Evolutionary conservation across 345 rosid species (phyloP).

Genomic region (Arabis hirsuta): DNA sequence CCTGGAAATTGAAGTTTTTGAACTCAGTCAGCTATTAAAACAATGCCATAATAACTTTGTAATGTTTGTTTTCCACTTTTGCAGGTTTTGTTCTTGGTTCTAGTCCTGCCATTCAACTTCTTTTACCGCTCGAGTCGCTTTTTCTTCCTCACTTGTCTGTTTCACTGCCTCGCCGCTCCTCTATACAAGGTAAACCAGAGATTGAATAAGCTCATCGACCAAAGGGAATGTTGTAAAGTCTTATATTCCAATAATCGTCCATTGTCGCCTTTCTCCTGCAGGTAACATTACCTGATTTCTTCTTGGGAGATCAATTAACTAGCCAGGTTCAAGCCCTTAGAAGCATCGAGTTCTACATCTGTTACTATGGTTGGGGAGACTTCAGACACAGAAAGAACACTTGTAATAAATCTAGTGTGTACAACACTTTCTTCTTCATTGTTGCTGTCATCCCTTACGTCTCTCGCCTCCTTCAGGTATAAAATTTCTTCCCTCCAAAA

Average conservation of each 20-base stretch:
- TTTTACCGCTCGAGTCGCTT: conserved; percentile 44
- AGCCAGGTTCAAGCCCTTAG: conserved; percentile 79
- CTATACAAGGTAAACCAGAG: conserved; percentile 43
- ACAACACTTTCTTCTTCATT: conserved; percentile 53
- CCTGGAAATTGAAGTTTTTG: not conserved
- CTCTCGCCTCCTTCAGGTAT: conserved; percentile 67
- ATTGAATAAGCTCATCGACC: not conserved
- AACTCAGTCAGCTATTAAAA: not conserved
- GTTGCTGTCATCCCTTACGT: conserved; percentile 60
- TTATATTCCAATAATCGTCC: not conserved
- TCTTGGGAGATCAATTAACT: conserved; percentile 76
- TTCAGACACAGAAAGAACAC: conserved; percentile 44
- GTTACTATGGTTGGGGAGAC: conserved; percentile 79
- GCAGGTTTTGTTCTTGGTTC: conserved; percentile 32
- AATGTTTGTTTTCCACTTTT: conserved; percentile 17
- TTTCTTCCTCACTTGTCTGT: conserved; percentile 41
- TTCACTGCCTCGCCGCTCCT: conserved; percentile 44
- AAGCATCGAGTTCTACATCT: conserved; percentile 70
- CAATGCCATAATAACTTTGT: conserved; percentile 10
- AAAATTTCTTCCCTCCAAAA: not conserved
- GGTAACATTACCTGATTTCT: conserved; percentile 76
- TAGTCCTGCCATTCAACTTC: conserved; percentile 43
- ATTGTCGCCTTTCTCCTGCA: conserved; percentile 28
- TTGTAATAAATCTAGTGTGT: conserved; percentile 41
- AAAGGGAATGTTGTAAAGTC: conserved; percentile 6